phyloP scores from a whole-genome alignment of 23 red algal genomes.

The Gracilariopsis chorda region DNA sequence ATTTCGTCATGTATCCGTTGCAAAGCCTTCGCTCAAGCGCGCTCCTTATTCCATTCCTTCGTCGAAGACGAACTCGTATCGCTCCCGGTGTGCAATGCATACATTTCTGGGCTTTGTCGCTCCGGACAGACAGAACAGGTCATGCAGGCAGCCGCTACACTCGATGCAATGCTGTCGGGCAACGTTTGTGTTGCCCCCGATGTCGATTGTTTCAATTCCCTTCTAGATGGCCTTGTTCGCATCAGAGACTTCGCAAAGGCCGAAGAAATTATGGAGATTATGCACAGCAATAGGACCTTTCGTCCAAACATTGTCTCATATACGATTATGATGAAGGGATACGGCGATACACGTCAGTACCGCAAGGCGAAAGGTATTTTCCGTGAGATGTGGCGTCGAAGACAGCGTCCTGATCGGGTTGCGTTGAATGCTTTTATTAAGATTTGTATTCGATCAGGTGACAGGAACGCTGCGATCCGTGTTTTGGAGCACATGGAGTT shows the following conservation, averaged over 20 bases:
- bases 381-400: slow-evolving; percentile 28
- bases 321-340: slow-evolving; percentile 63
- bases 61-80: neutral
- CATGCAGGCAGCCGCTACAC: neutral
- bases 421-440: slow-evolving; percentile 50
- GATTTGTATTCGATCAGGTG: slow-evolving; percentile 24
- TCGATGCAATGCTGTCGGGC: neutral
- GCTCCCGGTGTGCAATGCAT: neutral
- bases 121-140: neutral
- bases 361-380: slow-evolving; percentile 28
- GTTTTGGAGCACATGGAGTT: slow-evolving; percentile 52
- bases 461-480: neutral
- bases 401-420: slow-evolving; percentile 40
- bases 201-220: slow-evolving; percentile 1
- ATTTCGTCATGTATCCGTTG: slow-evolving; percentile 15
- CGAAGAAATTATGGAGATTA: slow-evolving; percentile 13
- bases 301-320: slow-evolving; percentile 17
- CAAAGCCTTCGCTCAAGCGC: neutral
- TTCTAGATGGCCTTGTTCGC: slow-evolving; percentile 20
- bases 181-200: neutral
- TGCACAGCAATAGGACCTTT: neutral
- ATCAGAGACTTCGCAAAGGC: neutral
- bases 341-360: neutral
- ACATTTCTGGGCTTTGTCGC: slow-evolving; percentile 22
- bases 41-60: neutral